Percentiles rank a stretch among this genome's conserved stretches.
phyloP scores from a whole-genome alignment of 106 monocot species.

The Dendrobium chrysotoxum region DNA sequence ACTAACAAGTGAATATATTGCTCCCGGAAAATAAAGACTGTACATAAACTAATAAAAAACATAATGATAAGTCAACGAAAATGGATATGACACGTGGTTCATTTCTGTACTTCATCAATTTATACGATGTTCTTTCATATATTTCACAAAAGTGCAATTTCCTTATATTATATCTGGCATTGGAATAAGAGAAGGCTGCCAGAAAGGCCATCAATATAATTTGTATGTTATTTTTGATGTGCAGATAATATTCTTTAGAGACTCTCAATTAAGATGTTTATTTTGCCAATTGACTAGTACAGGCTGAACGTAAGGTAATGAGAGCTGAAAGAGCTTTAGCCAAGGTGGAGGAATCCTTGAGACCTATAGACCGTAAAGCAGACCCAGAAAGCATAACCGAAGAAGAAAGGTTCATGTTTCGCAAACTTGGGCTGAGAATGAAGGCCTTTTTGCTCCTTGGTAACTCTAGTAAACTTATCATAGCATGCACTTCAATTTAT shows the following conservation, averaged over 20 bases:
- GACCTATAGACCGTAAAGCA: constrained; percentile 36
- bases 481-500: not conserved
- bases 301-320: constrained; percentile 62
- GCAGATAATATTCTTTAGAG: not conserved
- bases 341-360: constrained; percentile 89
- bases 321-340: constrained; percentile 76
- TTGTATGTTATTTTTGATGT: not conserved
- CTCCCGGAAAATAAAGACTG: too few species aligned
- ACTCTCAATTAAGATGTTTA: not conserved
- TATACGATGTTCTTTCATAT: not conserved
- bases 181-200: not conserved
- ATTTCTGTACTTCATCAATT: too few species aligned
- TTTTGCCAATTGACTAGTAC: not conserved
- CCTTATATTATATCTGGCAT: not conserved
- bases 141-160: not conserved
- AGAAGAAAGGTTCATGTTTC: constrained; percentile 98
- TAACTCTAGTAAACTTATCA: constrained; percentile 18
- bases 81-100: not conserved
- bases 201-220: not conserved
- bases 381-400: constrained; percentile 81
- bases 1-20: too few species aligned
- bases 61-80: too few species aligned
- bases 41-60: too few species aligned
- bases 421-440: constrained; percentile 94
- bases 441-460: constrained; percentile 98